Evolutionary conservation across 2,329 filamentous ascomycete genomes (phyloP).

Genomic region (Xylaria sp.): DNA sequence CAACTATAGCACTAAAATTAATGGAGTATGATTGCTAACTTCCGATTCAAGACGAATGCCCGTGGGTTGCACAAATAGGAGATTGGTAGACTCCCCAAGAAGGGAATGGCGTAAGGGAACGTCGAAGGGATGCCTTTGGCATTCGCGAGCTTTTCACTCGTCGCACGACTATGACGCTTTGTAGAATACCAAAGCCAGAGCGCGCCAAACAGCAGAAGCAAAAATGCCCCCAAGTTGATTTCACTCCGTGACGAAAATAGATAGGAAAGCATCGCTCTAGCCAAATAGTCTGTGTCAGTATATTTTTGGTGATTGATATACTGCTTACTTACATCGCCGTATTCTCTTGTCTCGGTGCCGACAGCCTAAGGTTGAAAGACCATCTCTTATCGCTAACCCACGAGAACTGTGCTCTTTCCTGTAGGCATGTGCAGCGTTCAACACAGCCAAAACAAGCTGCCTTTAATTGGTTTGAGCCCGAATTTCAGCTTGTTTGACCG

Average conservation of each 20-base stretch:
- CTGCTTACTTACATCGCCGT: background rate
- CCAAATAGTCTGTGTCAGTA: too few species aligned
- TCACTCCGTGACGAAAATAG: background rate
- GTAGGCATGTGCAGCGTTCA: too few species aligned
- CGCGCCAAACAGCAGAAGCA: constrained; percentile 32
- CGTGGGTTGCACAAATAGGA: constrained; percentile 42
- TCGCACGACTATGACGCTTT: constrained; percentile 20
- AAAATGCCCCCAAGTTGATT: constrained; percentile 33
- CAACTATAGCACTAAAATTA: too few species aligned
- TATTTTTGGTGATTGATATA: too few species aligned
- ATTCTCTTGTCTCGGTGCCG: too few species aligned
- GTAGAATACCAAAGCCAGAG: constrained; percentile 37
- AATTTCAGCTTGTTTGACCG: too few species aligned
- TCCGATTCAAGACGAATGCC: constrained; percentile 40
- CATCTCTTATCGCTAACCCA: too few species aligned
- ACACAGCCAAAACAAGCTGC: too few species aligned
- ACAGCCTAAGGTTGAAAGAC: too few species aligned
- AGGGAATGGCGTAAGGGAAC: constrained; percentile 44
- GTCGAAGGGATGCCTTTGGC: constrained; percentile 34
- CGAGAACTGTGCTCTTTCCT: too few species aligned
- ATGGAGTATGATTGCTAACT: too few species aligned
- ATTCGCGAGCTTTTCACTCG: constrained; percentile 27
- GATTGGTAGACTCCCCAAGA: constrained; percentile 43
- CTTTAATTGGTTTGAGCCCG: too few species aligned
- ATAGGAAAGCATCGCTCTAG: background rate